Evolutionary conservation across 192 early-diverging fungal species (phyloP).

Genomic region (Coemansia reversa): DNA sequence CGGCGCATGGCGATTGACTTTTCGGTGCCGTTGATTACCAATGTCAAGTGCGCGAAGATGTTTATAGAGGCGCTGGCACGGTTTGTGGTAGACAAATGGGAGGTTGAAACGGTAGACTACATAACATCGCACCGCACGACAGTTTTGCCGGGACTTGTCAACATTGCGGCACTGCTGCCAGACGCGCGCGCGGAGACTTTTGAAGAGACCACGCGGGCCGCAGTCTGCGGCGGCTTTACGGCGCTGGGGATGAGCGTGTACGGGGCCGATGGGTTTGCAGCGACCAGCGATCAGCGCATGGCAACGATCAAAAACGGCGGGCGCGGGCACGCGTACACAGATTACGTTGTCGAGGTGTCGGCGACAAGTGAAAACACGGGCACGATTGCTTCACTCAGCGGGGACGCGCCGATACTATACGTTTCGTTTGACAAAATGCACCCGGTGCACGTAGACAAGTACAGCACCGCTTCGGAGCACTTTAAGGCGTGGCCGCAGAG

Average conservation of each 20-base stretch:
- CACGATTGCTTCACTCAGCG: slow-evolving; percentile 47
- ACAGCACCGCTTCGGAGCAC: slow-evolving; percentile 68
- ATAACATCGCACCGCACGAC: slow-evolving; percentile 85
- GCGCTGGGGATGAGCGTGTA: slow-evolving; percentile 64
- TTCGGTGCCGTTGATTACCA: slow-evolving; percentile 95
- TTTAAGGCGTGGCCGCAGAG: slow-evolving; percentile 78
- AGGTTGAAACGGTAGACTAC: slow-evolving; percentile 84
- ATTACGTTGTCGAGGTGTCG: slow-evolving; percentile 73
- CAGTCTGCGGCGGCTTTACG: slow-evolving; percentile 87
- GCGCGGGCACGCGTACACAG: slow-evolving; percentile 61
- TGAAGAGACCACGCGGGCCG: slow-evolving; percentile 68
- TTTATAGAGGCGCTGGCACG: slow-evolving; percentile 94
- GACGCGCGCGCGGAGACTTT: slow-evolving; percentile 48
- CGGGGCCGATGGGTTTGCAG: slow-evolving; percentile 35
- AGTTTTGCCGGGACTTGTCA: slow-evolving; percentile 84
- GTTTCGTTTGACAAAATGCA: slow-evolving; percentile 57
- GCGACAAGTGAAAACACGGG: slow-evolving; percentile 68
- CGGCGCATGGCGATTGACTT: slow-evolving; percentile 98
- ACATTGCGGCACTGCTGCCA: slow-evolving; percentile 71
- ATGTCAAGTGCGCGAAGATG: slow-evolving; percentile 98
- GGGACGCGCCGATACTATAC: slow-evolving; percentile 58
- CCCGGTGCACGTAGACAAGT: slow-evolving; percentile 52
- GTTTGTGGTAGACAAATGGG: slow-evolving; percentile 57
- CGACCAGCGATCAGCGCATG: slow-evolving; percentile 32
- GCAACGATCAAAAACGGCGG: slow-evolving; percentile 55